phyloP scores from a whole-genome alignment of 441 rosid species.

The Metrosideros polymorpha region DNA sequence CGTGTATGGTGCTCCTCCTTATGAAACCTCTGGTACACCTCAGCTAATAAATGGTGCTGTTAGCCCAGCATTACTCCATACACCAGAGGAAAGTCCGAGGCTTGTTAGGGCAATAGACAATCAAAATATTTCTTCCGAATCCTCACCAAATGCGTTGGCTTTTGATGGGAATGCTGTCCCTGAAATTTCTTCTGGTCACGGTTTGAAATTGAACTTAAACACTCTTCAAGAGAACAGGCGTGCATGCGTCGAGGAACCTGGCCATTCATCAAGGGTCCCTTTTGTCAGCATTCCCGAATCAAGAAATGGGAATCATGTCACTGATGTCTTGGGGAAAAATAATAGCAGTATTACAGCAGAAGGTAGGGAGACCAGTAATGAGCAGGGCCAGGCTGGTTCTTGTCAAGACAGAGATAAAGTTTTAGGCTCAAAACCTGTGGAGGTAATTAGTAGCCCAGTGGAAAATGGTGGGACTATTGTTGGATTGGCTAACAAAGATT shows the following conservation, averaged over 20 bases:
- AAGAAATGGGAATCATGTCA: constrained; percentile 11
- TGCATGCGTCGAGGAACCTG: constrained; percentile 24
- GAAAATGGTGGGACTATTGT: constrained; percentile 11
- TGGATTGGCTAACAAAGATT: constrained; percentile 20
- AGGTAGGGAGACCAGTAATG: constrained; percentile 27
- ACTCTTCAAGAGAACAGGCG: constrained; percentile 23
- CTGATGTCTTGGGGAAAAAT: constrained; percentile 22
- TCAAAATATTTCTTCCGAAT: constrained; percentile 43
- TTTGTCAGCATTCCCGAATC: constrained; percentile 18
- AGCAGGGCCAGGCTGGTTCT: constrained; percentile 14
- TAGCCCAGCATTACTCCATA: constrained; percentile 33
- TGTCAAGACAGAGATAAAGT: constrained; percentile 12
- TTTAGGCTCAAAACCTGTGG: constrained; percentile 12
- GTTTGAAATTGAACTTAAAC: constrained; percentile 19
- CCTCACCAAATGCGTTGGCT: constrained; percentile 42
- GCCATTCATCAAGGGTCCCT: constrained; percentile 20
- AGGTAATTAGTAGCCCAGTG: constrained; percentile 6
- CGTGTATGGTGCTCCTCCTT: constrained; percentile 36
- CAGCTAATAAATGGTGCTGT: constrained; percentile 45
- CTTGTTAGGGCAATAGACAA: constrained; percentile 36
- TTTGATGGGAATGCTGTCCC: constrained; percentile 39
- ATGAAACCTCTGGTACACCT: constrained; percentile 36
- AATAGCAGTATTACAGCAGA: constrained; percentile 24
- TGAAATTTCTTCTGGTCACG: constrained; percentile 33
- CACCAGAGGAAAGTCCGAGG: constrained; percentile 43